phyloP scores from a whole-genome alignment of 176 grass and related monocot genomes.

The Oryza australiensis region DNA sequence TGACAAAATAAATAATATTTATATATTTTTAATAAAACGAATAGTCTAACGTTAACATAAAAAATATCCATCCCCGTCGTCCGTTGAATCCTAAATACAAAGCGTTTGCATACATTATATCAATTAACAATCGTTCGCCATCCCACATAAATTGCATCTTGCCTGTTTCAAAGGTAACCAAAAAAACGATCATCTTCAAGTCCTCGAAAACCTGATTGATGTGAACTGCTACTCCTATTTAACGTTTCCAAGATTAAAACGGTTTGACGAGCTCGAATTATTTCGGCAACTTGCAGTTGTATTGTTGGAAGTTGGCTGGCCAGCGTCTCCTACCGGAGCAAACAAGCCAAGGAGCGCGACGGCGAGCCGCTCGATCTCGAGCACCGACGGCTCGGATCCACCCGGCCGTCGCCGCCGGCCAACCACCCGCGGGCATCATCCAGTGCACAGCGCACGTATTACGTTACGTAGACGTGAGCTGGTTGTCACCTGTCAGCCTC shows the following conservation, averaged over 20 bases:
- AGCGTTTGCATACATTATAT: neutral
- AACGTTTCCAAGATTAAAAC: neutral
- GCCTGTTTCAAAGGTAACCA: neutral
- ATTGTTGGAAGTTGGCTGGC: neutral
- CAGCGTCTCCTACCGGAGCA: neutral
- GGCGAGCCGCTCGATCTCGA: neutral
- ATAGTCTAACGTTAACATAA: no score
- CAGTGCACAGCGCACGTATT: no score
- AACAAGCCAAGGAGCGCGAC: neutral
- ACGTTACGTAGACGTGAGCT: neutral
- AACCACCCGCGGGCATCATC: neutral
- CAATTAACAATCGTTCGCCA: neutral
- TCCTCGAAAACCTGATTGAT: neutral
- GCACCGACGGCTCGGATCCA: neutral
- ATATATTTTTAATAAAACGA: no score
- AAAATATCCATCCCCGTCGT: neutral
- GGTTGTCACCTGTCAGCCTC: neutral
- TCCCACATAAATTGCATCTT: neutral
- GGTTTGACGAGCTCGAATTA: neutral
- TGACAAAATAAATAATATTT: no score
- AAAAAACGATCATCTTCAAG: neutral
- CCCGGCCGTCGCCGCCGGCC: constrained; percentile 8
- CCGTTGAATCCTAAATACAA: neutral
- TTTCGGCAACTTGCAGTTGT: neutral
- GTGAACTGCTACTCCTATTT: neutral